Percentiles rank a stretch among this genome's conserved stretches.
phyloP scores from a whole-genome alignment of 257 asterid species.

The Ilex asprella region DNA sequence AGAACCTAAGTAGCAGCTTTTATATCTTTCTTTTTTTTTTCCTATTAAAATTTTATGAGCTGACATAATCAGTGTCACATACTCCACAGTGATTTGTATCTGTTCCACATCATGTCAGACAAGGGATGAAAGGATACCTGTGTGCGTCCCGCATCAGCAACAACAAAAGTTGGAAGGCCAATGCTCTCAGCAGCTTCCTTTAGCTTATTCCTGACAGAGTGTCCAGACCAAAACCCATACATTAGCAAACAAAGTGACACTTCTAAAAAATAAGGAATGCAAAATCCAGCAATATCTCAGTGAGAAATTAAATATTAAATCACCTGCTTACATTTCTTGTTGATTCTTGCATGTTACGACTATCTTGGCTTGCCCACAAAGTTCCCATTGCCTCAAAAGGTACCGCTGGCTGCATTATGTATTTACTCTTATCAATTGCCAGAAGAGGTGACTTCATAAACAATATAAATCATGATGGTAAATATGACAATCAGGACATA shows the following conservation, averaged over 20 bases:
- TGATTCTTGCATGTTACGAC: conserved; percentile 96
- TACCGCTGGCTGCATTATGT: conserved; percentile 58
- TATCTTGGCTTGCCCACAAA: conserved; percentile 84
- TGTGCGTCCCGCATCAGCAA: conserved; percentile 98
- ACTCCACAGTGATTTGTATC: no score
- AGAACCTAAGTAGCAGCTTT: no score
- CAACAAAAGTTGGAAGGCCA: conserved; percentile 89
- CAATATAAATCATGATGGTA: not conserved
- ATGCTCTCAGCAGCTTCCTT: conserved; percentile 80
- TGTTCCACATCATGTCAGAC: no score
- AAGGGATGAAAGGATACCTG: conserved; percentile 40
- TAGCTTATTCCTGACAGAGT: conserved; percentile 64
- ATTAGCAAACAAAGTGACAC: not conserved
- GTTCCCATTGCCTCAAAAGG: conserved; percentile 89
- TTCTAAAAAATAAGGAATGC: conserved; percentile 1
- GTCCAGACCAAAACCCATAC: not conserved
- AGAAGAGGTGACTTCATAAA: not conserved
- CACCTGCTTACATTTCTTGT: conserved; percentile 88
- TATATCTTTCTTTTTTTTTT: no score
- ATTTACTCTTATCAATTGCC: conserved; percentile 2
- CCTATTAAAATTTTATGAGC: no score
- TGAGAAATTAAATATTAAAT: conserved; percentile 9
- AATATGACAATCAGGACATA: no score
- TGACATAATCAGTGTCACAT: no score
- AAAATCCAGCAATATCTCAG: not conserved